Evolutionary conservation across 768 basidiomycete genomes (phyloP).

Genomic region (Psilocybe azurescens): DNA sequence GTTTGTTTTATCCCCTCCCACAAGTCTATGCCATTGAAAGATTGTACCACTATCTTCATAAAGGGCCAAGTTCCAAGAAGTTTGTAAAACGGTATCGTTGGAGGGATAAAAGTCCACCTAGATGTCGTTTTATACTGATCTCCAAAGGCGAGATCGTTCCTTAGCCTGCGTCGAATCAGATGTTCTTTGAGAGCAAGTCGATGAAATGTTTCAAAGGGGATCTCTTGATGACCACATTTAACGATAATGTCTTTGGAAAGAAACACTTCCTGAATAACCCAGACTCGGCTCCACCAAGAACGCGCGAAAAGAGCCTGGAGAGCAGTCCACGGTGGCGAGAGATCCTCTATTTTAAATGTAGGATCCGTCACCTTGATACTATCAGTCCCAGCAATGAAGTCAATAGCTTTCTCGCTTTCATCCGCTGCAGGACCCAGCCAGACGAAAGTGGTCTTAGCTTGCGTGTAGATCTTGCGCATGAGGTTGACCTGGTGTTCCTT

Average conservation of each 20-base stretch:
- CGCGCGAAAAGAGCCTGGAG: slow-evolving; percentile 4
- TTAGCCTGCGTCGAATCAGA: neutral
- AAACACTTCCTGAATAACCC: slow-evolving; percentile 17
- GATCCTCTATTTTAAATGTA: neutral
- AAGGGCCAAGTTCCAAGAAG: neutral
- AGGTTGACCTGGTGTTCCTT: slow-evolving; percentile 7
- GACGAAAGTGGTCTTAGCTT: slow-evolving; percentile 5
- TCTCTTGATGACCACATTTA: slow-evolving; percentile 2
- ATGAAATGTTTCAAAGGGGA: neutral
- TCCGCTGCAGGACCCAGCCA: slow-evolving; percentile 16
- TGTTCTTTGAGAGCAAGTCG: neutral
- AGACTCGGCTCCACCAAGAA: slow-evolving; percentile 16
- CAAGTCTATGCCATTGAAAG: neutral
- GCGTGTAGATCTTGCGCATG: slow-evolving; percentile 14
- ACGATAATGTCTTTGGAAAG: slow-evolving; percentile 3
- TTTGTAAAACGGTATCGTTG: neutral
- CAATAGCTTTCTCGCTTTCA: slow-evolving; percentile 3
- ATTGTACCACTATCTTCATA: neutral
- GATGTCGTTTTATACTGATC: neutral
- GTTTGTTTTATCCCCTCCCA: neutral
- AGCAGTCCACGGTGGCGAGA: neutral
- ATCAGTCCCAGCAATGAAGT: neutral
- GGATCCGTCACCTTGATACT: neutral
- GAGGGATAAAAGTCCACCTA: slow-evolving; percentile 4
- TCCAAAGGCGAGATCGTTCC: neutral